phyloP scores from a whole-genome alignment of 495 filamentous ascomycete species.

The Astrothelium subdiscretum region DNA sequence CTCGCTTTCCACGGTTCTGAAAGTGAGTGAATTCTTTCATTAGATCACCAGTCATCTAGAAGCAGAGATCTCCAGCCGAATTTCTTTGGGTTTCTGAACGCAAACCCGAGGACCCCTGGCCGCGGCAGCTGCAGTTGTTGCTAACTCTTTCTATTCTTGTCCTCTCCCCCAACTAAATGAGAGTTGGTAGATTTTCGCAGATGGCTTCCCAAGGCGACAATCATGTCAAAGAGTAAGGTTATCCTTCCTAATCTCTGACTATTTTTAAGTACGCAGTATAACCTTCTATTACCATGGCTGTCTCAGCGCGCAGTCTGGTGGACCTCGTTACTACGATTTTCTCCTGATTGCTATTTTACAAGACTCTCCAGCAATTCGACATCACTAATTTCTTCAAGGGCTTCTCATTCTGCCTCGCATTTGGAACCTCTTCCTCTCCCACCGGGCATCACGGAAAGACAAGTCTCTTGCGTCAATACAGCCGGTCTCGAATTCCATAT shows the following conservation, averaged over 20 bases:
- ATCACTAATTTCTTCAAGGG: not conserved
- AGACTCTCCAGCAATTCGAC: not conserved
- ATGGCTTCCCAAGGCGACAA: not conserved
- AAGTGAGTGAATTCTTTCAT: no score
- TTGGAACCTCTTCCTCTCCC: slow-evolving; percentile 46
- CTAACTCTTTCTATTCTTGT: no score
- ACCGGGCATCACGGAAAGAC: slow-evolving; percentile 37
- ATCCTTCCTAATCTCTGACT: not conserved
- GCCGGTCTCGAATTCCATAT: slow-evolving; percentile 49
- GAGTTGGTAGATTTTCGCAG: no score
- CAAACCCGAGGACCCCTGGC: no score
- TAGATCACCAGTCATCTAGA: no score
- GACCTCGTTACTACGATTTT: not conserved
- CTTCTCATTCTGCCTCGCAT: not conserved
- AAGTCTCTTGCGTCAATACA: slow-evolving; percentile 34
- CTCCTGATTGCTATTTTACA: not conserved
- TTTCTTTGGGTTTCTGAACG: no score
- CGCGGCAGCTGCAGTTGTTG: no score
- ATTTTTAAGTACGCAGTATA: not conserved
- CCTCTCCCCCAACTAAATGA: no score
- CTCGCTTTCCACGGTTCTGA: no score
- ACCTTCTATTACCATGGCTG: not conserved
- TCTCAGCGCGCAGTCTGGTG: not conserved
- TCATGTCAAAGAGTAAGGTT: not conserved
- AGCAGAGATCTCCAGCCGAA: no score